phyloP scores from a whole-genome alignment of 257 asterid species.

The Ehretia macrophylla region DNA sequence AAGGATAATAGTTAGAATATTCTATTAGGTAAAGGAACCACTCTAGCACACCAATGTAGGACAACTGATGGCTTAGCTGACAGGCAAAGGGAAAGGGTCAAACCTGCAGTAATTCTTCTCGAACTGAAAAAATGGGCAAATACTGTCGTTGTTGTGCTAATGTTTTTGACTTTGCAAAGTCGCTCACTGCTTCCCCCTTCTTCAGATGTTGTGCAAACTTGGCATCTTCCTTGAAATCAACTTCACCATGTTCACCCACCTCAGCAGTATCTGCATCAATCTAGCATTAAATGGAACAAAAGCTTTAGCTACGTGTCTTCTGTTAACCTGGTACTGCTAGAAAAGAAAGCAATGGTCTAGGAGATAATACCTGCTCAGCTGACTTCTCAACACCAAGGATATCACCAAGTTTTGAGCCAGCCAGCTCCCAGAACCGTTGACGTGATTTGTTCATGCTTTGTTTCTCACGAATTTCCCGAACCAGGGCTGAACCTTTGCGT shows the following conservation, averaged over 20 bases:
- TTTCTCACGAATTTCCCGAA: constrained; percentile 89
- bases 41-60: no score
- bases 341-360: not conserved
- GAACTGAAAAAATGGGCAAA: constrained; percentile 89
- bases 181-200: constrained; percentile 78
- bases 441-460: constrained; percentile 92
- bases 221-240: constrained; percentile 93
- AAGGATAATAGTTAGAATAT: no score
- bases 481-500: constrained; percentile 84
- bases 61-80: no score
- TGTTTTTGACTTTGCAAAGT: constrained; percentile 71
- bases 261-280: constrained; percentile 96
- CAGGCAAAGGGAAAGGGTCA: constrained; percentile 8
- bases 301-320: constrained; percentile 17
- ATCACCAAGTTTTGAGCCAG: constrained; percentile 92
- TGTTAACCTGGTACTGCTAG: not conserved
- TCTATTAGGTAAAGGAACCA: no score
- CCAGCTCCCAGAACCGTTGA: constrained; percentile 98
- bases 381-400: constrained; percentile 97
- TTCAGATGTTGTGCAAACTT: constrained; percentile 88
- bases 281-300: constrained; percentile 37
- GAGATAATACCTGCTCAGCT: constrained; percentile 68
- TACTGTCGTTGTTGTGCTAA: constrained; percentile 80
- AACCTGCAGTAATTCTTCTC: constrained; percentile 96
- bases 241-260: constrained; percentile 96